Conservation (phyloP, 1,139 yeast genomes). For the Magnusiomyces clavatus region DNA sequence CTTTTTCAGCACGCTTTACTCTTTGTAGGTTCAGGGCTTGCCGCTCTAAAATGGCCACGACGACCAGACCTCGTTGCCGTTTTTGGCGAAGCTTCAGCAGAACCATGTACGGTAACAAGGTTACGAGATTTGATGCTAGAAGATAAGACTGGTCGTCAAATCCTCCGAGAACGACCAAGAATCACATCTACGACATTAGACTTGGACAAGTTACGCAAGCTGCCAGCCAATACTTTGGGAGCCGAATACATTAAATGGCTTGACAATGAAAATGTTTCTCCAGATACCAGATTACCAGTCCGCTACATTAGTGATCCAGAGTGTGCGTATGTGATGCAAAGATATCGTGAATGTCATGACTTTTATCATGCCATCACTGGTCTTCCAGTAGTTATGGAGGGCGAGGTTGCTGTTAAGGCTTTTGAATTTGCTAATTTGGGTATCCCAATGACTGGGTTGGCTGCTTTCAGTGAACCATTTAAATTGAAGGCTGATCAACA, state of each 20-base stretch:
- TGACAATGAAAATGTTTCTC: slow-evolving; percentile 80
- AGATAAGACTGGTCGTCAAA: slow-evolving; percentile 68
- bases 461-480: slow-evolving; percentile 81
- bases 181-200: slow-evolving; percentile 68
- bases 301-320: slow-evolving; percentile 83
- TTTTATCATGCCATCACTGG: slow-evolving; percentile 92
- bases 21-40: slow-evolving; percentile 71
- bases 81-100: slow-evolving; percentile 87
- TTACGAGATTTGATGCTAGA: slow-evolving; percentile 67
- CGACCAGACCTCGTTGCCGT: slow-evolving; percentile 80
- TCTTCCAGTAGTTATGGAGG: slow-evolving; percentile 85
- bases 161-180: slow-evolving; percentile 72
- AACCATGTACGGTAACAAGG: slow-evolving; percentile 53
- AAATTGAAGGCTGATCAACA: slow-evolving; percentile 51
- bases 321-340: slow-evolving; percentile 80
- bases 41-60: slow-evolving; percentile 71
- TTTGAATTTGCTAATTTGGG: slow-evolving; percentile 91
- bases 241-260: slow-evolving; percentile 73
- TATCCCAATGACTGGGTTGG: slow-evolving; percentile 92
- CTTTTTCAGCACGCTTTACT: slow-evolving; percentile 54
- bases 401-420: slow-evolving; percentile 88
- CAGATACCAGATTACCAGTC: slow-evolving; percentile 88
- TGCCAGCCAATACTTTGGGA: slow-evolving; percentile 75
- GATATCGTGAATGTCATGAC: slow-evolving; percentile 96
- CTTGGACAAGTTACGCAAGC: slow-evolving; percentile 48